Conservation (phyloP, 306 rosid species). For the Morella rubra region DNA sequence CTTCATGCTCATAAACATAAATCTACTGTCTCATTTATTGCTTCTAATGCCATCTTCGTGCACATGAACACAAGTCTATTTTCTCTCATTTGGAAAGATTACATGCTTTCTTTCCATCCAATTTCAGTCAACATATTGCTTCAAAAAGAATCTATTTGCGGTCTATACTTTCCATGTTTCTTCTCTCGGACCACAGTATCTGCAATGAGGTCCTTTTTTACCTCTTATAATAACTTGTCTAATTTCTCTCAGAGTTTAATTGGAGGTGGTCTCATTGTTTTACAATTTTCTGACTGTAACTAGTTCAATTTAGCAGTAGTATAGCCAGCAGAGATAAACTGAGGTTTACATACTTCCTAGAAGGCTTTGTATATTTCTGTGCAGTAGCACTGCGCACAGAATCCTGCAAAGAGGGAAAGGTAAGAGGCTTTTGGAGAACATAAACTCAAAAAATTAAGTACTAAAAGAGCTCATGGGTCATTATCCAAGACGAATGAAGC, state of each 20-base stretch:
- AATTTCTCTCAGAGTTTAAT: background rate
- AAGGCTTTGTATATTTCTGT: conserved; percentile 43
- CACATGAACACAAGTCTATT: background rate
- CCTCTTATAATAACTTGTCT: too few species aligned
- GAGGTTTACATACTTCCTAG: conserved; percentile 44
- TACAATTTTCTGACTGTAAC: conserved; percentile 3
- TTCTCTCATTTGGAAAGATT: background rate
- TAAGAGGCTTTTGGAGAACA: conserved; percentile 14
- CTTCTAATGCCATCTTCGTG: background rate
- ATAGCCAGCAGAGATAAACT: conserved; percentile 4
- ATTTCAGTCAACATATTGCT: background rate
- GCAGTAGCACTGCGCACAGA: conserved; percentile 23
- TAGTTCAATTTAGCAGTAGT: conserved; percentile 4
- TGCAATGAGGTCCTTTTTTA: background rate
- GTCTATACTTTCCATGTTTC: background rate
- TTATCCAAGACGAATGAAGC: conserved; percentile 17
- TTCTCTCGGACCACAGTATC: background rate
- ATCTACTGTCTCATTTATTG: background rate
- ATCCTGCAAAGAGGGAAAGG: conserved; percentile 52
- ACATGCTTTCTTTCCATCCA: background rate
- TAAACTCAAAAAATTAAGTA: conserved; percentile 26
- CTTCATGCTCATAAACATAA: too few species aligned
- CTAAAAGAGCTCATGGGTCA: conserved; percentile 7
- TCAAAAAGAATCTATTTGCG: background rate
- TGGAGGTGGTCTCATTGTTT: conserved; percentile 11